Percentiles rank a stretch among this genome's conserved stretches.
phyloP scores from a whole-genome alignment of 2,329 filamentous ascomycete species.

The Talaromyces sp. region DNA sequence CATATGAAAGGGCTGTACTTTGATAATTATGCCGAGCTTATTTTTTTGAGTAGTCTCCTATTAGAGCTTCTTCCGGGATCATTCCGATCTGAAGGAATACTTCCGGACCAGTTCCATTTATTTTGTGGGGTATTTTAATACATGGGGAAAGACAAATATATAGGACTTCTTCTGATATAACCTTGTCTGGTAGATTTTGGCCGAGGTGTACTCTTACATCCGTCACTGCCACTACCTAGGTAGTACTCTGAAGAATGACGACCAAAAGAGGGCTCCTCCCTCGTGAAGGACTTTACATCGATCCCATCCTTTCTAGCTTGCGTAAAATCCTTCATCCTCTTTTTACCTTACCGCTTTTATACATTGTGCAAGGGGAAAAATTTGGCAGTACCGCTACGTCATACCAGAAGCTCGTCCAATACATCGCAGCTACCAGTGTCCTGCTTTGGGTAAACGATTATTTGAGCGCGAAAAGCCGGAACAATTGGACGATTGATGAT shows the following conservation, averaged over 20 bases:
- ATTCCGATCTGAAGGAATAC: neutral
- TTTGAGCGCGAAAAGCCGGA: constrained; percentile 13
- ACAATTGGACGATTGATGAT: constrained; percentile 18
- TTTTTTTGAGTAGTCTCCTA: neutral
- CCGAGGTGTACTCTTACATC: neutral
- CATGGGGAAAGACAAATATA: neutral
- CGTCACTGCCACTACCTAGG: neutral
- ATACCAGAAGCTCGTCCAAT: neutral
- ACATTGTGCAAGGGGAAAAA: neutral
- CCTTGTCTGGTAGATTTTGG: neutral
- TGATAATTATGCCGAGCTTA: neutral
- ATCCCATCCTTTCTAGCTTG: constrained; percentile 12
- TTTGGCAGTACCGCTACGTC: neutral
- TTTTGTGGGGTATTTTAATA: neutral
- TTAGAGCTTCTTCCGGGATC: neutral
- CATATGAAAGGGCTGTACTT: neutral
- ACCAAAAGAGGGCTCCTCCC: constrained; percentile 9
- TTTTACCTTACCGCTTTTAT: neutral
- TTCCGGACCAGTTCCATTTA: neutral
- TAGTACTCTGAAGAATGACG: neutral
- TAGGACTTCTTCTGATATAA: neutral
- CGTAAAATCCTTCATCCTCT: constrained; percentile 13
- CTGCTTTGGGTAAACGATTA: constrained; percentile 15
- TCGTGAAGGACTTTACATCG: constrained; percentile 19
- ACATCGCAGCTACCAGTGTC: neutral